These are phyloP conservation scores for Arthrinium phaeospermum DNA, from an alignment of 2,329 filamentous ascomycete species.

Conservation along the genomic window DNA sequence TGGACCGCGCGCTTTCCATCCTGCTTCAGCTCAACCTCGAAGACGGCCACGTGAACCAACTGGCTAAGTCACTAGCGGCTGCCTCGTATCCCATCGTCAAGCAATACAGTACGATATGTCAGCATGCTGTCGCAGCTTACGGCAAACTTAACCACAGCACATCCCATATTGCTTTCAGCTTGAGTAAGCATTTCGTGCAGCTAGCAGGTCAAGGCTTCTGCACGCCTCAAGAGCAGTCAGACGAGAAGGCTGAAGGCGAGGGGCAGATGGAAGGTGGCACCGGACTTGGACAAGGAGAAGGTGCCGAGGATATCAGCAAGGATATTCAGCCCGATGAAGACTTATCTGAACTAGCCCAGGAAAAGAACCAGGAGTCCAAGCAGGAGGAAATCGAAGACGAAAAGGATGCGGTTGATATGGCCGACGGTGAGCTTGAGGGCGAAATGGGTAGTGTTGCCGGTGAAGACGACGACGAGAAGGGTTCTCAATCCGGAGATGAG, in stretches of 20 bases:
- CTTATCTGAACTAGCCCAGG: slow-evolving; percentile 86
- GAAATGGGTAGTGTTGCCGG: slow-evolving; percentile 72
- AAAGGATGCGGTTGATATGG: slow-evolving; percentile 89
- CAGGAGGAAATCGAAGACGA: slow-evolving; percentile 75
- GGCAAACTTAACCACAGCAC: slow-evolving; percentile 71
- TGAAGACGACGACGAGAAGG: slow-evolving; percentile 65
- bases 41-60: slow-evolving; percentile 45
- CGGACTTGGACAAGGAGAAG: slow-evolving; percentile 92
- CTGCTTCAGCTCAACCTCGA: slow-evolving; percentile 45
- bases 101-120: slow-evolving; percentile 71
- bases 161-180: slow-evolving; percentile 75
- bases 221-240: slow-evolving; percentile 80
- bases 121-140: slow-evolving; percentile 63
- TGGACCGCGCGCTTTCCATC: slow-evolving; percentile 36
- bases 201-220: slow-evolving; percentile 90
- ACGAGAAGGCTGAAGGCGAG: slow-evolving; percentile 70
- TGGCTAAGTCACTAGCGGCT: slow-evolving; percentile 63
- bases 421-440: slow-evolving; percentile 88
- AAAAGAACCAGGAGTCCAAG: slow-evolving; percentile 70
- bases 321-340: slow-evolving; percentile 95
- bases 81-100: slow-evolving; percentile 73
- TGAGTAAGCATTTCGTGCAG: slow-evolving; percentile 79
- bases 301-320: slow-evolving; percentile 96
- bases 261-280: slow-evolving; percentile 90
- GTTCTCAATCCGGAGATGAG: slow-evolving; percentile 66